Percentiles rank a stretch among this genome's conserved stretches.
These are phyloP conservation scores for Coniochaeta sp. DNA, from an alignment of 2,329 filamentous ascomycete genomes.

Conservation along the genomic window DNA sequence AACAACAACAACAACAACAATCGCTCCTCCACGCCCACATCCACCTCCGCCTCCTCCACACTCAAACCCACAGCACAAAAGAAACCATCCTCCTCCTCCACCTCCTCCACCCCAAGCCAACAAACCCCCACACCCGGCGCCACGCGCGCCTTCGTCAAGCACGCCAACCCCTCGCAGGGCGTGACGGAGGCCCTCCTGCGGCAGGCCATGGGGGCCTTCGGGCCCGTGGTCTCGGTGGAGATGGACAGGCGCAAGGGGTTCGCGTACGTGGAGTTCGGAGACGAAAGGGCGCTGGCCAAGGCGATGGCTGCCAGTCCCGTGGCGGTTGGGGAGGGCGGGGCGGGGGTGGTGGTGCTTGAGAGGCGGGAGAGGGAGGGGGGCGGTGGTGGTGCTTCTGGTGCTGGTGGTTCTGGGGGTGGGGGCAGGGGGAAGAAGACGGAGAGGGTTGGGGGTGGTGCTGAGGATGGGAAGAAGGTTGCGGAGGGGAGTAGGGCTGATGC, in stretches of 20 bases:
- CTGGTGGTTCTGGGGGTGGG: background rate
- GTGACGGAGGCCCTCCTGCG: conserved; percentile 77
- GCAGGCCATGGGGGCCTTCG: conserved; percentile 66
- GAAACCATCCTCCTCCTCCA: conserved; percentile 12
- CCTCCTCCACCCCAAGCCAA: background rate
- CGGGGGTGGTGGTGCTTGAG: conserved; percentile 80
- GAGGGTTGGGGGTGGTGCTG: background rate
- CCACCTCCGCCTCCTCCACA: conserved; percentile 2
- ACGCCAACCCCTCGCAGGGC: conserved; percentile 82
- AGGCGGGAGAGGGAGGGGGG: conserved; percentile 50
- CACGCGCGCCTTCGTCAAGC: conserved; percentile 67
- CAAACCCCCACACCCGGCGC: conserved; percentile 7
- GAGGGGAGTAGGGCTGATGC: background rate
- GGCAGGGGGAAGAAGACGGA: background rate
- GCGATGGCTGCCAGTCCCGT: conserved; percentile 78
- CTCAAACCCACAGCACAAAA: background rate
- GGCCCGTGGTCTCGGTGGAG: conserved; percentile 70
- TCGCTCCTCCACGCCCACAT: conserved; percentile 14
- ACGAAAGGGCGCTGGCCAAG: conserved; percentile 63
- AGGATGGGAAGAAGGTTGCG: background rate
- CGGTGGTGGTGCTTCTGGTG: background rate
- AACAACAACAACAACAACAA: conserved; percentile 15
- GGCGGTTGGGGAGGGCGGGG: conserved; percentile 68
- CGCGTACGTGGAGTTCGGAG: conserved; percentile 83
- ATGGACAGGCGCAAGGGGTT: conserved; percentile 94